Evolutionary conservation across 768 basidiomycete genomes (phyloP), one percentile per base, ranked within the genome.

Genomic region (Leccinum aurantiacum): DNA sequence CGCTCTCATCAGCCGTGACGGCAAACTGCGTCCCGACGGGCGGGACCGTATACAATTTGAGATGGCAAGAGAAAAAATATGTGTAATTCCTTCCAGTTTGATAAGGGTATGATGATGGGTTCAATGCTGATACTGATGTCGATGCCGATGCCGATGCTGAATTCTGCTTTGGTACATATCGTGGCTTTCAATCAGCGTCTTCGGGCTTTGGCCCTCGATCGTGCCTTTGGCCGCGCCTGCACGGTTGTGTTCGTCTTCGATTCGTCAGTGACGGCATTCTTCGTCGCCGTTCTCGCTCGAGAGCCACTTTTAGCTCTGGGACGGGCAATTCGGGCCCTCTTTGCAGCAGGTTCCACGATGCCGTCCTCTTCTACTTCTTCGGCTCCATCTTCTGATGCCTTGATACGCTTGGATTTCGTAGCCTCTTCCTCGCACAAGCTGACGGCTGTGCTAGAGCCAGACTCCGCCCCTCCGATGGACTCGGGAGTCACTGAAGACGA

Each of bases 401-500:
- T 61, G 60, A 50, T 37, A 44, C 19, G 47, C 60, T 74, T 71
- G 58, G 60, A 51, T 35, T 66, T 73, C 29, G 61, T 54, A 9
- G 51, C 68, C 15, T 65, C 71, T 53, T 71, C 73, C 4, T 64
- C 72, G 35, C 63, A 73, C 47, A 74, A 35, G 55, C 72, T 74
- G 13, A 73, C 72, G 13, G 74, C 74, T 6, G 74, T 73, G 56
- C 72, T 73, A 8, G 74, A 75, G 14, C 68, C 72, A 3, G 72
- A 75, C 54, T 70, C 70, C 2, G 53, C 63, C 10, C 63, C 71
- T 17, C 64, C 71, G 49, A 71, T 38, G 35, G 71, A 71, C 54
- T 71, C 73, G 57, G 72, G 60, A 44, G 62, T 61, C 25, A 59
- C 66, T 6, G 68, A 62, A 25, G 67, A 63, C 58, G 66, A 60